Base-by-base conservation (phyloP, 805 yeast species). In the Zygotorulaspora danielsina region DNA sequence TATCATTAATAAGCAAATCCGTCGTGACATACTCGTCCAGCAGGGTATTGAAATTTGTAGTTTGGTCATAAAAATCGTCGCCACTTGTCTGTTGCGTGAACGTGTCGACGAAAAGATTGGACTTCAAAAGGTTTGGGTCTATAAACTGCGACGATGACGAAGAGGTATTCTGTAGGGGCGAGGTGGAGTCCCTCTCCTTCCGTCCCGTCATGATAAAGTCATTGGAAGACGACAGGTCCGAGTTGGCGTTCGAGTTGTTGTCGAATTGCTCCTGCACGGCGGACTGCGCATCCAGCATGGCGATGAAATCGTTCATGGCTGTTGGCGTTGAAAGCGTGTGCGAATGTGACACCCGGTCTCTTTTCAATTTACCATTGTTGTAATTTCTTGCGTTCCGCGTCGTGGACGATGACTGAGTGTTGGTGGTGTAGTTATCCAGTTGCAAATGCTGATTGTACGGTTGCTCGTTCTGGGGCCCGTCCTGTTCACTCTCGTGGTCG, bases 221-320 rank as follows among this genome's bases (percentile, higher is more conserved):
- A 8, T 32, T 26, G 8, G 37, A 32, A 15, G 39, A 28, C 9
- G 44, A 41, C 27, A 39, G 24, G 5, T 43, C 45, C 5, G 43
- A 37, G 21, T 36, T 32, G 17, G 42, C 26, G 22, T 41, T 44
- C 19, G 42, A 34, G 27, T 41, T 44, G 17, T 38, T 32, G 25
- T 38, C 38, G 36, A 36, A 28, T 25, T 42, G 35, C 17, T 40
- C 29, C 30, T 45, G 39, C 7, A 36, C 31, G 15, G 42, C 49
- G 17, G 38, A 42, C 24, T 37, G 29, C 24, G 40, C 54, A 30
- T 54, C 57, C 26, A 55, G 39, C 46, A 54, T 39, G n/a, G 55
- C 59, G 36, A 55, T 36, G 15, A 54, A 45, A 28, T 55, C 61
- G 26, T 46, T 50, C 54, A 55, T 46, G n/a, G 53, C 54, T 2